Percentiles rank a stretch among this genome's conserved stretches.
These are phyloP conservation scores for Neonothopanus nambi DNA, from an alignment of 1,284 basidiomycete species.

Conservation along the genomic window DNA sequence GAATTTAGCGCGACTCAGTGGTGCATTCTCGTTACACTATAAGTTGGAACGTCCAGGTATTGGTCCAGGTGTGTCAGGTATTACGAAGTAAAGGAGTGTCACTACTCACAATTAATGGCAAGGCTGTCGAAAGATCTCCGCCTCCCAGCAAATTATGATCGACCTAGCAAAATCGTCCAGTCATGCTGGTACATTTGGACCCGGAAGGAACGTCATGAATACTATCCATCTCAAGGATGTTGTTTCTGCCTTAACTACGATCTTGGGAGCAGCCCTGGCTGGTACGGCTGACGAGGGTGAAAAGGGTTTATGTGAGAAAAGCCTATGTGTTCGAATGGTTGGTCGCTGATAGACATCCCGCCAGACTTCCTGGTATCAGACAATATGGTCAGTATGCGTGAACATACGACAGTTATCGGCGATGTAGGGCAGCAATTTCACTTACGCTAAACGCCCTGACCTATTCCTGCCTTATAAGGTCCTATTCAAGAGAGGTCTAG, in stretches of 20 bases:
- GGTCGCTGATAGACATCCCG: neutral
- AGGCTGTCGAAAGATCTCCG: neutral
- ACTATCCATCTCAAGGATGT: constrained; percentile 11
- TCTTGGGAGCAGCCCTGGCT: constrained; percentile 3
- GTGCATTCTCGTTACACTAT: neutral
- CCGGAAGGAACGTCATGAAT: constrained; percentile 2
- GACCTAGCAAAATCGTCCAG: constrained; percentile 1
- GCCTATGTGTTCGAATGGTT: no score
- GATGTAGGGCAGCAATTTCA: no score
- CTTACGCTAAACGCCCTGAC: neutral
- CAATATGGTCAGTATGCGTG: neutral
- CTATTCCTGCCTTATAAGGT: neutral
- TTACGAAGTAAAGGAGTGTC: neutral
- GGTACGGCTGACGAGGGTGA: constrained; percentile 3
- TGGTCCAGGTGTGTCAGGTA: neutral
- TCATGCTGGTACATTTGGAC: constrained; percentile 7
- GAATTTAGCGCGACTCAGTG: neutral
- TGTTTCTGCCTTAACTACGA: neutral
- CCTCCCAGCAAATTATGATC: neutral
- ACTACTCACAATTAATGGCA: neutral
- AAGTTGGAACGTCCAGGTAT: neutral
- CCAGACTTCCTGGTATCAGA: constrained; percentile 9
- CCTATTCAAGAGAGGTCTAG: constrained; percentile 2
- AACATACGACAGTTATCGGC: neutral
- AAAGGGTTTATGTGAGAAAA: constrained; percentile 4